Percentiles rank a stretch among this genome's conserved stretches.
These are phyloP conservation scores for Ophiocordyceps unilateralis DNA, from an alignment of 2,329 filamentous ascomycete genomes.

Conservation along the genomic window DNA sequence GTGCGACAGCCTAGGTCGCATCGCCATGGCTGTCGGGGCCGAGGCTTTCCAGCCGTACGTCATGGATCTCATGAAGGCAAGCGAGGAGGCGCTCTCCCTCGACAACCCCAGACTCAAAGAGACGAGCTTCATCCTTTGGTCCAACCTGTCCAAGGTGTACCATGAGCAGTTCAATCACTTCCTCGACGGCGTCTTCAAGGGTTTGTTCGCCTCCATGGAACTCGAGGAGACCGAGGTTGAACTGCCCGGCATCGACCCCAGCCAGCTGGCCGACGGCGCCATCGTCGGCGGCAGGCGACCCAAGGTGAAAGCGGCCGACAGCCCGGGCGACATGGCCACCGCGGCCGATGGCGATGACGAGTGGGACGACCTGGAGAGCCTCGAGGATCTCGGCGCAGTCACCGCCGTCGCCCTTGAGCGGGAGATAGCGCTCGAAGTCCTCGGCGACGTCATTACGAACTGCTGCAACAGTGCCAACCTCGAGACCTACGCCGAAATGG, in stretches of 20 bases:
- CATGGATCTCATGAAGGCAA: conserved; percentile 75
- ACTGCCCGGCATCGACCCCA: conserved; percentile 39
- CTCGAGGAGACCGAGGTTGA: conserved; percentile 80
- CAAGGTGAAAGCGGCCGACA: conserved; percentile 48
- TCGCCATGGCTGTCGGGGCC: conserved; percentile 73
- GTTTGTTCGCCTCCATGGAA: conserved; percentile 69
- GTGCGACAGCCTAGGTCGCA: conserved; percentile 84
- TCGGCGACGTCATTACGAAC: conserved; percentile 82
- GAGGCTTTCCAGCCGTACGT: conserved; percentile 84
- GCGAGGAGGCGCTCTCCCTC: conserved; percentile 75
- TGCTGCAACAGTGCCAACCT: conserved; percentile 57
- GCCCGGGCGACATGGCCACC: conserved; percentile 35
- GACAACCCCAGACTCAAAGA: conserved; percentile 85
- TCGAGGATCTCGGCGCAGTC: conserved; percentile 70
- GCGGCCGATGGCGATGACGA: conserved; percentile 36
- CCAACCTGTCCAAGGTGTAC: conserved; percentile 85
- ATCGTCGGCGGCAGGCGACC: conserved; percentile 73
- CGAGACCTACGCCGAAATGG: conserved; percentile 74
- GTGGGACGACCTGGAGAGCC: conserved; percentile 52
- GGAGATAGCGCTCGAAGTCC: conserved; percentile 88
- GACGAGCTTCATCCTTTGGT: conserved; percentile 96
- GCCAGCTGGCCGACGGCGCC: conserved; percentile 55
- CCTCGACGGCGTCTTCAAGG: conserved; percentile 60
- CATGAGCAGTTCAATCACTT: conserved; percentile 67
- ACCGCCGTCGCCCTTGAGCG: conserved; percentile 89